Evolutionary conservation across 352 stramenopile species (phyloP).

Genomic region (Globisporangium recalcitrans): DNA sequence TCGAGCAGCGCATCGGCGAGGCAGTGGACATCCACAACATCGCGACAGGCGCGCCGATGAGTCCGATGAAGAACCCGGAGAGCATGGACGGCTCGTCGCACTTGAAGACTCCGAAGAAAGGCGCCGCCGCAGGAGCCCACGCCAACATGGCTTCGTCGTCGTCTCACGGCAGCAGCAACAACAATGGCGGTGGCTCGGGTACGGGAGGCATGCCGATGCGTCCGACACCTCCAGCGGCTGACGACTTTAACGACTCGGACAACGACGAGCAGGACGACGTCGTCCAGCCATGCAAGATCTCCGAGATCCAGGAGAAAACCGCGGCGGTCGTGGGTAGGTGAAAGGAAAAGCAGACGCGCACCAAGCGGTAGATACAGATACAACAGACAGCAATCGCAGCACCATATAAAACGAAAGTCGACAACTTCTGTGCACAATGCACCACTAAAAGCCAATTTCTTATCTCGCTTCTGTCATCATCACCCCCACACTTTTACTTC

Average conservation of each 20-base stretch:
- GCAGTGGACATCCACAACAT: slow-evolving; percentile 87
- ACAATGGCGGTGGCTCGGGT: no score
- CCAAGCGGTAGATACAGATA: slow-evolving; percentile 28
- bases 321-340: slow-evolving; percentile 48
- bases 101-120: slow-evolving; percentile 24
- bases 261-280: slow-evolving; percentile 67
- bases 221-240: slow-evolving; percentile 46
- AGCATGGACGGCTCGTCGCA: slow-evolving; percentile 1
- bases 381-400: not conserved
- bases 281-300: slow-evolving; percentile 63
- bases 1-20: slow-evolving; percentile 82
- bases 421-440: not conserved
- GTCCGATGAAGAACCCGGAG: slow-evolving; percentile 21
- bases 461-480: not conserved
- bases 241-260: slow-evolving; percentile 76
- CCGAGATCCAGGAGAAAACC: slow-evolving; percentile 79
- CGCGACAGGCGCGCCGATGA: slow-evolving; percentile 46
- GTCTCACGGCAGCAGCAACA: no score
- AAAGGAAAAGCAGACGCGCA: slow-evolving; percentile 65
- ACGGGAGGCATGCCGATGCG: slow-evolving; percentile 26
- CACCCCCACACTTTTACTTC: not conserved
- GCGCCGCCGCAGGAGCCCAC: slow-evolving; percentile 16
- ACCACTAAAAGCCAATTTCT: not conserved
- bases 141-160: slow-evolving; percentile 12
- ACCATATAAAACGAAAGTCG: not conserved